Evolutionary conservation across 345 rosid species (phyloP).

Genomic region (Raphanus raphanistrum): DNA sequence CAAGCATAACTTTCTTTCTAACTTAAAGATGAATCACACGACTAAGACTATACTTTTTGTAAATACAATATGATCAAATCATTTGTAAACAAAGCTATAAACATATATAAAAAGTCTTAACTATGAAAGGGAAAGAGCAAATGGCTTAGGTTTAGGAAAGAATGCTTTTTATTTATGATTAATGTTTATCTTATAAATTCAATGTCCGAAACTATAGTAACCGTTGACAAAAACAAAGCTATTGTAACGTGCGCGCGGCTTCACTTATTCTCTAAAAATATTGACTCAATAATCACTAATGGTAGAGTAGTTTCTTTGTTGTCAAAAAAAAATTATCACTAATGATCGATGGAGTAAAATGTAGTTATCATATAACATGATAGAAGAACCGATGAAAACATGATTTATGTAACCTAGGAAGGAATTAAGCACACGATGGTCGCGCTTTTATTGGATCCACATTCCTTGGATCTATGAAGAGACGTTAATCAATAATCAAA

Average conservation of each 20-base stretch:
- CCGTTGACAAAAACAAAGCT: too few relatives aligned
- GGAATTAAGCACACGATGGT: background rate
- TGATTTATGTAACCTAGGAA: background rate
- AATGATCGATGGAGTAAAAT: background rate
- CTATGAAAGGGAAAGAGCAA: background rate
- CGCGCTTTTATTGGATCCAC: constrained; percentile 13
- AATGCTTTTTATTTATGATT: background rate
- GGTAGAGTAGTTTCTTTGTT: too few relatives aligned
- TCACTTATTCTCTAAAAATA: background rate
- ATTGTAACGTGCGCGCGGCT: too few relatives aligned
- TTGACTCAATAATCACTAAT: background rate
- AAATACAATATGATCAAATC: background rate
- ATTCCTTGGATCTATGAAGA: constrained; percentile 7
- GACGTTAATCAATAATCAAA: background rate
- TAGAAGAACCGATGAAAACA: background rate
- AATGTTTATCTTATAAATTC: background rate
- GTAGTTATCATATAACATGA: background rate
- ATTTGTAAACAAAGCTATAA: background rate
- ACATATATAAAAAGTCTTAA: background rate
- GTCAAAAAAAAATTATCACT: too few relatives aligned
- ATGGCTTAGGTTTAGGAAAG: background rate
- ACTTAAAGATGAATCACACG: background rate
- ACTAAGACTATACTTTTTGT: background rate
- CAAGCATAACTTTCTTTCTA: background rate
- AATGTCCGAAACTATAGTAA: background rate